Percentiles rank a stretch among this genome's conserved stretches.
Conservation (phyloP, 352 stramenopile genomes). For the Pythium plurisporium region DNA sequence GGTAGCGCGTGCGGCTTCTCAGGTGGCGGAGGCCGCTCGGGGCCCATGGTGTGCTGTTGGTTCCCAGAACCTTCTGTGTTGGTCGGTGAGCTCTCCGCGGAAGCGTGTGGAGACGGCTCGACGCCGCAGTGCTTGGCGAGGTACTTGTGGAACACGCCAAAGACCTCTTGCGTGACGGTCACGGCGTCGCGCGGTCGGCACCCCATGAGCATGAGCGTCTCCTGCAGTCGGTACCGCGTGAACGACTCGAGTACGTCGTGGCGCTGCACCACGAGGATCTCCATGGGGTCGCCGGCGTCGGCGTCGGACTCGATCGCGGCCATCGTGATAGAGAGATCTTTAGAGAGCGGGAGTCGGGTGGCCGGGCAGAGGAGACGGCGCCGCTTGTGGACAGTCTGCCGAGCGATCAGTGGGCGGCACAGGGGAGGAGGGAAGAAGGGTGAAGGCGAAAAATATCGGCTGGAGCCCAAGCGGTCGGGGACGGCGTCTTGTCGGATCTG, state of each 20-base stretch:
- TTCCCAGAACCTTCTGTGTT: not conserved
- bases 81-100: too few species aligned
- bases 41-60: not conserved
- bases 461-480: too few species aligned
- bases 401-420: not conserved
- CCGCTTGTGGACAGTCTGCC: too few species aligned
- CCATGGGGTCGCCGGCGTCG: constrained; percentile 70
- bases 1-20: constrained; percentile 28
- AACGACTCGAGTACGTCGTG: constrained; percentile 55
- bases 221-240: constrained; percentile 79
- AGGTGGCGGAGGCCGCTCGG: not conserved
- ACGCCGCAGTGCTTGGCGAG: constrained; percentile 19
- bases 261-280: constrained; percentile 60
- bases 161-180: constrained; percentile 63
- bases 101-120: not conserved
- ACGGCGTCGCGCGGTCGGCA: constrained; percentile 73
- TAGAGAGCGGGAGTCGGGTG: not conserved
- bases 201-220: constrained; percentile 88
- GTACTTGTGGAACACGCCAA: constrained; percentile 56
- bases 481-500: not conserved
- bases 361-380: not conserved
- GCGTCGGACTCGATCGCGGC: constrained; percentile 49
- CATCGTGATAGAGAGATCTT: constrained; percentile 15
- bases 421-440: not conserved
- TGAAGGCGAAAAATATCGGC: too few species aligned